A percentile compares a stretch with the other conserved stretches of the same genome.
Evolutionary conservation across 352 stramenopile genomes (phyloP).

Genomic region (Globisporangium paroecandrum): DNA sequence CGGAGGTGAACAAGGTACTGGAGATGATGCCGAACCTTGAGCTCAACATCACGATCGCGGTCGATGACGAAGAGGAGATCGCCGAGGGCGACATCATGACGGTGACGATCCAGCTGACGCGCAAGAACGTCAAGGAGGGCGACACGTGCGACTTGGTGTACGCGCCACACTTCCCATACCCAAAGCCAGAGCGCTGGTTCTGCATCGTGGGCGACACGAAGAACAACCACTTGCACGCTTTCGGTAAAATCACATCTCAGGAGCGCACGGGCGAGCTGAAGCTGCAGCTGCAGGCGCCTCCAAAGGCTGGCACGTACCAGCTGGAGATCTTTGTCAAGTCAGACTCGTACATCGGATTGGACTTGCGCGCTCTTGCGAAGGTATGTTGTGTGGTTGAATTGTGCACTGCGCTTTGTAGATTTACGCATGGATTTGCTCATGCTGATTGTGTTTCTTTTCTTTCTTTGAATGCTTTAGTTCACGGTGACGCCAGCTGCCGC

Average conservation of each 20-base stretch:
- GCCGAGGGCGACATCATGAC: constrained; percentile 99
- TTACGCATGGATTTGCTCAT: constrained; percentile 3
- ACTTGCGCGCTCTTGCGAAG: constrained; percentile 90
- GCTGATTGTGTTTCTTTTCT: constrained; percentile 15
- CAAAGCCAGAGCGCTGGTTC: constrained; percentile 97
- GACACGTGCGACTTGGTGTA: constrained; percentile 95
- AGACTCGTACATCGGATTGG: constrained; percentile 97
- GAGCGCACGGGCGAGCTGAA: constrained; percentile 87
- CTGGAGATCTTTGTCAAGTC: constrained; percentile 98
- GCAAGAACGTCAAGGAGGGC: constrained; percentile 95
- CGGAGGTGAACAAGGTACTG: constrained; percentile 92
- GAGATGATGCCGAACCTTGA: constrained; percentile 95
- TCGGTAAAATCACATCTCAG: constrained; percentile 95
- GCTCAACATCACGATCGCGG: constrained; percentile 88
- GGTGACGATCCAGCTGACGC: constrained; percentile 94
- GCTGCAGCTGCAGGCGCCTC: constrained; percentile 96
- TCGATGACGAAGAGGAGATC: constrained; percentile 92
- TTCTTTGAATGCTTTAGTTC: constrained; percentile 56
- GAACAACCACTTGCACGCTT: constrained; percentile 94
- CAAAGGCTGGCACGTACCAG: constrained; percentile 92
- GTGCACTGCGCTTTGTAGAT: background rate
- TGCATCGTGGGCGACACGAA: constrained; percentile 93
- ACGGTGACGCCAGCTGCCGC: constrained; percentile 90
- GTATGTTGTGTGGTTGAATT: constrained; percentile 25
- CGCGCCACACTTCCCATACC: constrained; percentile 94